Evolutionary conservation across 768 basidiomycete species (phyloP), one percentile per base, ranked within the genome.

Genomic region (Russula olivacea): DNA sequence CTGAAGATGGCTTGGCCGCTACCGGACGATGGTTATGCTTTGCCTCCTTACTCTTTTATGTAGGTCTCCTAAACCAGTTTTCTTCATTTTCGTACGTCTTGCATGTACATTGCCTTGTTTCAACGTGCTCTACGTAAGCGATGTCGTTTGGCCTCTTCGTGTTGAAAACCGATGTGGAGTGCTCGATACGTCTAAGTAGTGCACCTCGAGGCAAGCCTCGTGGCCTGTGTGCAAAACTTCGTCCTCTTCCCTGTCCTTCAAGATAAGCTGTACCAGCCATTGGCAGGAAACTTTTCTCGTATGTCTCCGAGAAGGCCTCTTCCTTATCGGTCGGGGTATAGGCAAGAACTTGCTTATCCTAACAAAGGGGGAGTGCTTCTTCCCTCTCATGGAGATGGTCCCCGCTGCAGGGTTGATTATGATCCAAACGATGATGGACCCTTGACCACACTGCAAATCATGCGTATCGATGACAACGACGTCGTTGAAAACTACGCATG

Each of bases 21-120:
- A 41, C 47, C 63, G 54, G 54, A 54, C 58, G 41, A 48, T 60
- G 54, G 53, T 51, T 60, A 64, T 60, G 63, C 59, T 59, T 21
- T 59, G 47, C 53, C 47, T 55, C 49, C 34, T 58, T 62, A 38
- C 51, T 63, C 55, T 60, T 51, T 55, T 28, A 36, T 64, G 63
- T 64, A 55, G 54, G 48, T 43, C 43, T 28, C 45, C 49, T 23
- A 59, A 55, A 34, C 32, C 1, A 38, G 55, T 60, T 60, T 21
- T 36, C 19, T 55, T 55, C 53, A 23, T 55, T 36, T 56, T 55
- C 49, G n/a, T 62, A 50, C 40, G 53, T 53, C 58, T 64, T 41
- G 52, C 52, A 21, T 34, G 53, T 55, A 55, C 48, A 21, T 41
- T 50, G 58, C 47, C 45, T 55, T 43, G 38, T 64, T 19, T 55